Evolutionary conservation across 257 asterid species (phyloP).

Genomic region (Penstemon newberryi): DNA sequence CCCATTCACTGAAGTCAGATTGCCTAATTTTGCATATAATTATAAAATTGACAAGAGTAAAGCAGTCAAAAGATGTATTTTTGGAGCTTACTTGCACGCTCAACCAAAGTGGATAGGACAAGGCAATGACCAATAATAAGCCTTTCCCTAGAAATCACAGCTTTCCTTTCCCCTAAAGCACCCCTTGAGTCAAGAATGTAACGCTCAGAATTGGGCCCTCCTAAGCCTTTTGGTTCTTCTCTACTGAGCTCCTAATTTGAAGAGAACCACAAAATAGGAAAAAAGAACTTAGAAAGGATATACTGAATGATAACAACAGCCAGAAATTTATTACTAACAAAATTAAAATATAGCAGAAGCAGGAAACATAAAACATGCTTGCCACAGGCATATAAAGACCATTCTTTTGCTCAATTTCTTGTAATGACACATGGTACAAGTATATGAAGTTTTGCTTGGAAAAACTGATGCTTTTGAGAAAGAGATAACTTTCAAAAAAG

Average conservation of each 20-base stretch:
- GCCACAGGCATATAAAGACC: neutral
- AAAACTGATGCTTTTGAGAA: too few species aligned
- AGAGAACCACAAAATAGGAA: slow-evolving; percentile 26
- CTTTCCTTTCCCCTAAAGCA: slow-evolving; percentile 82
- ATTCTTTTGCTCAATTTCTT: too few species aligned
- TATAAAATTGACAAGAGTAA: slow-evolving; percentile 14
- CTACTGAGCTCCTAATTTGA: slow-evolving; percentile 72
- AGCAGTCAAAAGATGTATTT: slow-evolving; percentile 19
- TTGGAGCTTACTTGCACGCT: slow-evolving; percentile 64
- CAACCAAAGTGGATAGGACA: slow-evolving; percentile 81
- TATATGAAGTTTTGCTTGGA: too few species aligned
- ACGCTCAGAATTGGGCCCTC: slow-evolving; percentile 84
- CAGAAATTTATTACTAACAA: neutral
- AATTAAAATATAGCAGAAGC: slow-evolving; percentile 3
- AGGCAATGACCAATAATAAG: slow-evolving; percentile 95
- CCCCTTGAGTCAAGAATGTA: slow-evolving; percentile 91
- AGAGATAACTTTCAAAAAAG: too few species aligned
- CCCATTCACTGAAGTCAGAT: neutral
- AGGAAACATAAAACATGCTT: neutral
- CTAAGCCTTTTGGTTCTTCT: slow-evolving; percentile 90
- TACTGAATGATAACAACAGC: neutral
- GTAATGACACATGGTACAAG: too few species aligned
- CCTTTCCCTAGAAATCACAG: slow-evolving; percentile 90
- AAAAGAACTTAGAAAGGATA: slow-evolving; percentile 10
- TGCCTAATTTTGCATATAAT: neutral